Conservation (phyloP, 2,329 filamentous ascomycete genomes). For the Beauveria brongniartii region DNA sequence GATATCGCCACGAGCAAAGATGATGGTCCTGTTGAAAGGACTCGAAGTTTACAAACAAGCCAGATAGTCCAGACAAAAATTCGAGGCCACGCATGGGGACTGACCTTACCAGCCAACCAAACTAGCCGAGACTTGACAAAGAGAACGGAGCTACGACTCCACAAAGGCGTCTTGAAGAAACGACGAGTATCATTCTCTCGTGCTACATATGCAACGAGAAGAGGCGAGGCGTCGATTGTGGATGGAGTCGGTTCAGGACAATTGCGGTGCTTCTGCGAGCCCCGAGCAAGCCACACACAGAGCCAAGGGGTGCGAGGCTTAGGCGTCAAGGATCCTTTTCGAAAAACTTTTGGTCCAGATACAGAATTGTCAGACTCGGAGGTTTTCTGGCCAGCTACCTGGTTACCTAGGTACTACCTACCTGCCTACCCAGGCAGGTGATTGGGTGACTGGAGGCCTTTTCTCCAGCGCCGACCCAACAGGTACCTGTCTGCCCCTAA, state of each 20-base stretch:
- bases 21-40: background rate
- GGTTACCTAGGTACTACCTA: background rate
- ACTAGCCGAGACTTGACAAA: conserved; percentile 1
- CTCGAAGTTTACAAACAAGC: background rate
- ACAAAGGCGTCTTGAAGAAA: background rate
- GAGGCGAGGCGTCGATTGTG: background rate
- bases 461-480: too few species aligned
- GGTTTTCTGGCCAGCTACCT: background rate
- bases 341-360: background rate
- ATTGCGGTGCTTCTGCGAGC: conserved; percentile 1
- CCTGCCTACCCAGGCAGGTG: background rate
- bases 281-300: background rate
- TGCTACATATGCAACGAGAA: background rate
- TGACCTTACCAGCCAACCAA: background rate
- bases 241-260: background rate
- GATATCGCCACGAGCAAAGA: background rate
- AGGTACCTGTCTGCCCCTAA: too few species aligned
- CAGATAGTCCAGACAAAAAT: background rate
- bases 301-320: background rate
- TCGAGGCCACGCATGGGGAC: background rate
- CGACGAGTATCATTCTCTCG: conserved; percentile 5
- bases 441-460: too few species aligned
- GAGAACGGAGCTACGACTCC: background rate
- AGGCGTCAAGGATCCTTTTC: background rate
- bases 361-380: background rate